Evolutionary conservation across 176 grass and related monocot species (phyloP), one percentile per base, ranked within the genome.

Genomic region (Phoenix dactylifera): DNA sequence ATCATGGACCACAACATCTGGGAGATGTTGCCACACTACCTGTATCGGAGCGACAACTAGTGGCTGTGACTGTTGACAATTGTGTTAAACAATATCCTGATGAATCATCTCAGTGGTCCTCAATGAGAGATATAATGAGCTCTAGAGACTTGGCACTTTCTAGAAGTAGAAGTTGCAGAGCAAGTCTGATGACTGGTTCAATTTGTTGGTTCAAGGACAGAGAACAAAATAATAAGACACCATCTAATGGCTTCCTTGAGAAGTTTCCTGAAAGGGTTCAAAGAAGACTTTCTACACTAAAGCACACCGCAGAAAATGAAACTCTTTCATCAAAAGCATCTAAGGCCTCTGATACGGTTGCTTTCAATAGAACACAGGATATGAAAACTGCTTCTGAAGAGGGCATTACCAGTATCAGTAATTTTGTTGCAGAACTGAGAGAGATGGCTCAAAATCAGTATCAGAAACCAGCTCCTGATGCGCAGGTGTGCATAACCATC

Each of bases 161-260:
- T 19, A 89, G 81, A 74, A 89, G 81, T 39, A 92, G 50, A 64
- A 98, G 87, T 71, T 98, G 93, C 81, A 87, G 62, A 62, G 81
- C 87, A 59, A 91, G 73, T 44, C 71, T 92, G 76, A 92, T 86
- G 84, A 49, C 79, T 54, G 79, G 72, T 60, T 86, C 84, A 7
- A 80, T 75, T 52, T 85, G 72, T 51, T 83, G 76, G 72, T 77
- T 80, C 53, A 84, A 85, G 64, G 77, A 81, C 70, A 59, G 70
- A 1, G 24, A 56, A 59, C 57, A 70, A 44, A 48, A 82, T 49
- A 75, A 65, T 49, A 87, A 65, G 29, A 85, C 75, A 55, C 55
- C 70, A 29, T 55, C 75, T 30, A 66, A 73, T 71, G 72, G 64
- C 18, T 67, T 32, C 50, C 70, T 75, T 24, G 76, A 76, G 67